Base-by-base conservation (phyloP, 2,329 filamentous ascomycete genomes). In the Gremmenia infestans region DNA sequence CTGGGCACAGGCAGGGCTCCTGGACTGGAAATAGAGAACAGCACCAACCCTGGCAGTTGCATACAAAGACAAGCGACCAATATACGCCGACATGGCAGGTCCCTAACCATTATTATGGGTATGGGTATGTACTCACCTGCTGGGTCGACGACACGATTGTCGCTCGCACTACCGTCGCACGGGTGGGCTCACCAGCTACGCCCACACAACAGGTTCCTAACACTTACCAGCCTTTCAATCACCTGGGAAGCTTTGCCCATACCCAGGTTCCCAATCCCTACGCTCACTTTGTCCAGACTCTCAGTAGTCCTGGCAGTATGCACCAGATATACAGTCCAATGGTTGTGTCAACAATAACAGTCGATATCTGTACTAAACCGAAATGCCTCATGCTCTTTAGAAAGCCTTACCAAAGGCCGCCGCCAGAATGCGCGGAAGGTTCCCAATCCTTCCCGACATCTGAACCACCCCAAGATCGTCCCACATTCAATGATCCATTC, bases 361-460 rank as follows among this genome's bases (percentile, higher is more conserved):
- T 14, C 14, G 22, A 15, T 36, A 22, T 17, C 22, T 50, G 28
- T n/a, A 50, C 49, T 6, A 17, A 43, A 9, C 56, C 60, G 15
- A 50, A 55, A 32, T 46, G 17, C 8, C 45, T 54, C 36, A 53
- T 56, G 15, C 59, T 48, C 4, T 55, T 56, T 6, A 4, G 55
- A 37, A 43, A 47, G 42, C 50, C 63, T 64, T 60, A 40, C 50
- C 60, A 32, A 60, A 60, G 57, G 52, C 56, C 40, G 61, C 58
- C 53, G 62, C 48, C 54, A 82, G 57, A 75, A 79, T 64, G 76
- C 76, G 23, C 32, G 54, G 32, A 59, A 59, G 22, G 57, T 55
- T 39, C 72, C 74, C 56, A 72, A 78, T 22, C 28, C 39, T 14
- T 22, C 45, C 28, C 58, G 60, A 25, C 25, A 22, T 22, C 22